Conservation (phyloP, 176 grass and related monocot species). For the Musa schizocarpa region DNA sequence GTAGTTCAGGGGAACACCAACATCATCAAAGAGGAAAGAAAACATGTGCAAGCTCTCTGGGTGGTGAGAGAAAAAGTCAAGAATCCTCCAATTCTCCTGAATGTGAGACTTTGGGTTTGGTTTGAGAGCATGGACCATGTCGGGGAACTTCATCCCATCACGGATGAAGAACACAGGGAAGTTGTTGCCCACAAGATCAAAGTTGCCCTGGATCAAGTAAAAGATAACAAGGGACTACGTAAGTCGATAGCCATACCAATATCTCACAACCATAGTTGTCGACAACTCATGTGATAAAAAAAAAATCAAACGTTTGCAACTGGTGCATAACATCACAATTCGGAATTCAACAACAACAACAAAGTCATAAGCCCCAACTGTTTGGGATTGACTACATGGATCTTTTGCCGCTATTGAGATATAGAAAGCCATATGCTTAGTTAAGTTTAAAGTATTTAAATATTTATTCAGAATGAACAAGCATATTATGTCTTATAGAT, state of each 20-base stretch:
- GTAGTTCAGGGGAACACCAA: conserved; percentile 89
- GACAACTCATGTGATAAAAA: background rate
- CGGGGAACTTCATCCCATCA: conserved; percentile 95
- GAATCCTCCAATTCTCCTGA: conserved; percentile 92
- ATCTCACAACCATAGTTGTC: background rate
- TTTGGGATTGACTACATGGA: too few relatives aligned
- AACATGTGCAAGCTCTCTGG: conserved; percentile 97
- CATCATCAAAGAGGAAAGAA: conserved; percentile 85
- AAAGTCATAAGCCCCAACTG: too few relatives aligned
- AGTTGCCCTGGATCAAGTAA: conserved; percentile 49
- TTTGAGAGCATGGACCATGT: conserved; percentile 96
- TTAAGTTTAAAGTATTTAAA: too few relatives aligned
- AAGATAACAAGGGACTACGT: background rate
- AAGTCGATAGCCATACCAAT: background rate
- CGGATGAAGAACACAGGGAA: conserved; percentile 98
- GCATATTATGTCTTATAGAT: too few relatives aligned
- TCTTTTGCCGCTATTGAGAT: too few relatives aligned
- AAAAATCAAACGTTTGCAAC: background rate
- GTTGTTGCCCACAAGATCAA: conserved; percentile 96
- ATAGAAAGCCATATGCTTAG: too few relatives aligned
- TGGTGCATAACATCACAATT: background rate
- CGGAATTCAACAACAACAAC: background rate
- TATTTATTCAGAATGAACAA: too few relatives aligned
- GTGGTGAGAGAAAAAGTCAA: conserved; percentile 99
- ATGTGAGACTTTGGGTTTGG: conserved; percentile 88